Percentiles rank a stretch among this genome's conserved stretches.
These are phyloP conservation scores for Carex parvula DNA, from an alignment of 176 grass and related monocot genomes.

Conservation along the genomic window DNA sequence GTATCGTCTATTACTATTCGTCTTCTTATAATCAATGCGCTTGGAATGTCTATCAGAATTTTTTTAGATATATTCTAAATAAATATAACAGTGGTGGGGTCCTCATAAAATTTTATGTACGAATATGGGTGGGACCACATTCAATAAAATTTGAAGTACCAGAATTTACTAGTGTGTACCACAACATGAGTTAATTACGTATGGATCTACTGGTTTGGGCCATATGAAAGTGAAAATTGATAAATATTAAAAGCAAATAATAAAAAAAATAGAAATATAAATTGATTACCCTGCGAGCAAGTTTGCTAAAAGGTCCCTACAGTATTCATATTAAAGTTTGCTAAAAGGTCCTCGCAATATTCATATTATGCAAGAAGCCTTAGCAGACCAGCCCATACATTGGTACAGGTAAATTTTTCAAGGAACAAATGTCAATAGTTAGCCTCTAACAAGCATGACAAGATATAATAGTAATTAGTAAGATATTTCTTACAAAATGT, in stretches of 20 bases:
- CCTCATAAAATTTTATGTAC: neutral
- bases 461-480: no score
- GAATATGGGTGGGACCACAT: neutral
- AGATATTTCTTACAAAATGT: no score
- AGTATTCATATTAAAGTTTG: neutral
- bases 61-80: neutral
- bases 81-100: neutral
- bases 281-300: neutral
- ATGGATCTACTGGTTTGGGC: neutral
- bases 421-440: no score
- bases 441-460: no score
- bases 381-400: no score
- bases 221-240: neutral
- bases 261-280: neutral
- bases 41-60: neutral
- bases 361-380: neutral
- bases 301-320: neutral
- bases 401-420: no score
- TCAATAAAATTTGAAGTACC: neutral
- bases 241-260: neutral
- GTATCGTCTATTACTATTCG: no score
- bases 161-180: neutral
- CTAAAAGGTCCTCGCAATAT: neutral
- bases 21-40: neutral
- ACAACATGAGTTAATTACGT: neutral